Base-by-base conservation (phyloP, 2,329 filamentous ascomycete genomes). In the Aureobasidium leucospermi region DNA sequence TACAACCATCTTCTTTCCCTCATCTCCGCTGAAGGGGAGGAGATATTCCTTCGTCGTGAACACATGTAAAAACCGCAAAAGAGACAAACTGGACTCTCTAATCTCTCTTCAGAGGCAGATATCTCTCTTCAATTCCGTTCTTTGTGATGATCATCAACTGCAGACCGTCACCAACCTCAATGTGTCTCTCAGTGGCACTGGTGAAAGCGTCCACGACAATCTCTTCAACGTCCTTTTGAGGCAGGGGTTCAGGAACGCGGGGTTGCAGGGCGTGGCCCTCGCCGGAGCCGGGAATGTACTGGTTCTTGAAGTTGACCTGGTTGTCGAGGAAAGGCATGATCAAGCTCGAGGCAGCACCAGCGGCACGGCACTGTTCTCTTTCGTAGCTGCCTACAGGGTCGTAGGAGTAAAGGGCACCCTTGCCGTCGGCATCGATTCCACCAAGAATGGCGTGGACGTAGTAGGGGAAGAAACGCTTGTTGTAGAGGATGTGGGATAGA, bases 321-420 rank as follows among this genome's bases (percentile, higher is more conserved):
- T 99, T 99, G 76, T 99, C 94, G 70, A 99, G 78, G 81, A 99
- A 99, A 1, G 94, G 94, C 89, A 96, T 99, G 76, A 99, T 99
- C 75, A 99, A 78, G 70, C 89, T 94, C 49, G 65, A 67, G 58
- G 90, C 88, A 13, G 94, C 92, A 68, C 94, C 94, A 43, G 90
- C 94, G 38, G 94, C 92, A 65, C 93, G 86, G 78, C 92, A 96
- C 78, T 96, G 90, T 78, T 99, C 94, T 65, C 94, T 82, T 81
- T 99, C 94, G 77, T 97, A 99, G 73, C 90, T 96, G 67, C 94
- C 94, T 43, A 99, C 94, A 1, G 94, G 94, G 72, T 99, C 94
- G 78, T 99, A 99, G 65, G 89, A 94, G 81, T 96, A 99, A 63
- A 99, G 82, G 58, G 93, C 93, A 61, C 94, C 95, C 74, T 86